Conservation (phyloP, 2,329 filamentous ascomycete species). For the Tolypocladium tropicale region DNA sequence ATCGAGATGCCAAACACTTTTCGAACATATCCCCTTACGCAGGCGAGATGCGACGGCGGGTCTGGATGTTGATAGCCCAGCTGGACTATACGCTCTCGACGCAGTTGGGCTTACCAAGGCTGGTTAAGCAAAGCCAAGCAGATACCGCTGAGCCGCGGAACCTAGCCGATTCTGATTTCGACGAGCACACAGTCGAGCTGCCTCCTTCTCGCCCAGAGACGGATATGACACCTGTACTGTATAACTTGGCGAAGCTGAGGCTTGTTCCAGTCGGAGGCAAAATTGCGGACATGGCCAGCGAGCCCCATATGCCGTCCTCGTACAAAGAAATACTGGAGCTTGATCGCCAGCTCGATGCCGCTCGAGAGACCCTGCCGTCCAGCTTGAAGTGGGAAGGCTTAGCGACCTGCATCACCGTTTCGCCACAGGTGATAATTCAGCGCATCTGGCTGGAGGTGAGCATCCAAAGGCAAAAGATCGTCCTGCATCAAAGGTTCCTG, state of each 20-base stretch:
- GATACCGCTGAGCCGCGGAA: background rate
- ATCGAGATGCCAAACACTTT: background rate
- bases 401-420: background rate
- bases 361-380: background rate
- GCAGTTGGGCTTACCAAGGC: background rate
- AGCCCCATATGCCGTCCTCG: background rate
- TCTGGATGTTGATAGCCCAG: background rate
- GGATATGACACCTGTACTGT: background rate
- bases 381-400: background rate
- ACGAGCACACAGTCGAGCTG: background rate
- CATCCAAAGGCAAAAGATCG: background rate
- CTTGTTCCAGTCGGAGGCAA: background rate
- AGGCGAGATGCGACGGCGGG: background rate
- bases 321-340: background rate
- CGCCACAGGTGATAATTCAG: background rate
- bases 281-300: background rate
- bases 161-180: background rate
- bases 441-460: background rate
- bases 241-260: background rate
- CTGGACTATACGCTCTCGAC: background rate
- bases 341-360: background rate
- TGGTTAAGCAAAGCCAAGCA: background rate
- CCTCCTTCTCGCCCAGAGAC: background rate
- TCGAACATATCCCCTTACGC: background rate
- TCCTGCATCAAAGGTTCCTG: background rate